Evolutionary conservation across 1,284 basidiomycete species (phyloP).

Genomic region (Bondarzewia mesenterica): DNA sequence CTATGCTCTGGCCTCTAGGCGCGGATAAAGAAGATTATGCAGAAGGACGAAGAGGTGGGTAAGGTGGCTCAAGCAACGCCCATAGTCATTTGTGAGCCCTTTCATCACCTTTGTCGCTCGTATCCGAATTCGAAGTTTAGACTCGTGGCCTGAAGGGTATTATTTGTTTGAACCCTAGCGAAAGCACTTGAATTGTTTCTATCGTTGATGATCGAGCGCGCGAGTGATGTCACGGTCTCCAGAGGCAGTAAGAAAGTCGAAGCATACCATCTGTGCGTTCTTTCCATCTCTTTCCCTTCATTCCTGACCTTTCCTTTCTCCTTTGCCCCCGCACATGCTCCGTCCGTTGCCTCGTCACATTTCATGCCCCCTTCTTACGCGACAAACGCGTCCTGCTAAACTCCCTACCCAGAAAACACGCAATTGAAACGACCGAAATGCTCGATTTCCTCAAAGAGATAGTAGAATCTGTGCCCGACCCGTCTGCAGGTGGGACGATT

Average conservation of each 20-base stretch:
- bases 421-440: slow-evolving; percentile 82
- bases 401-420: slow-evolving; percentile 69
- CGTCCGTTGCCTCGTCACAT: not conserved
- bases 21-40: slow-evolving; percentile 99
- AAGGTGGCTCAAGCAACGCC: slow-evolving; percentile 98
- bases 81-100: slow-evolving; percentile 87
- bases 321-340: not conserved
- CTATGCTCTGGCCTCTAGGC: slow-evolving; percentile 43
- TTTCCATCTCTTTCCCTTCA: not conserved
- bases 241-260: slow-evolving; percentile 89
- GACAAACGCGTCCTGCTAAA: not conserved
- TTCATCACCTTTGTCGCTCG: slow-evolving; percentile 5
- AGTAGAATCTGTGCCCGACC: slow-evolving; percentile 86
- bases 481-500: slow-evolving; percentile 72
- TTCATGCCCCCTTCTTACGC: not conserved
- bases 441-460: slow-evolving; percentile 96
- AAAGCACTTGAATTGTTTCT: slow-evolving; percentile 97
- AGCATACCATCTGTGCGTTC: slow-evolving; percentile 88
- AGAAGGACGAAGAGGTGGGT: slow-evolving; percentile 98
- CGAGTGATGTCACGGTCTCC: slow-evolving; percentile 73
- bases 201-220: slow-evolving; percentile 77
- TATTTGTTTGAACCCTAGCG: slow-evolving; percentile 40
- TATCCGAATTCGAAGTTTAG: not conserved
- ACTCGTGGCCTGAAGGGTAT: not conserved
- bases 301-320: not conserved